Evolutionary conservation across 176 grass and related monocot species (phyloP).

Genomic region (Miscanthus lutarioriparius): DNA sequence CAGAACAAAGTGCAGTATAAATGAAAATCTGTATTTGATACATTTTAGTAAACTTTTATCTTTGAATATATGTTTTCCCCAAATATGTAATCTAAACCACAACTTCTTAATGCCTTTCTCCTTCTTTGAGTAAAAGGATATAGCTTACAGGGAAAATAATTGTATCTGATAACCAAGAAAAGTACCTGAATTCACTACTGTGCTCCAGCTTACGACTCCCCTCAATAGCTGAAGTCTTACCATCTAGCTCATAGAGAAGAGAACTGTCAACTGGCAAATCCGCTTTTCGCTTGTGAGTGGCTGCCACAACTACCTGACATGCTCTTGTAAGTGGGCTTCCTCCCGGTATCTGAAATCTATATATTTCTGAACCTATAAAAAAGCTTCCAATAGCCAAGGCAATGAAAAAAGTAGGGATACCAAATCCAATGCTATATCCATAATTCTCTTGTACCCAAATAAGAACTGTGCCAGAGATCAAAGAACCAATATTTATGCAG

Average conservation of each 20-base stretch:
- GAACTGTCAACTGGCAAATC: conserved; percentile 59
- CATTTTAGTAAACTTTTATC: neutral
- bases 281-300: conserved; percentile 55
- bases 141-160: conserved; percentile 1
- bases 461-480: conserved; percentile 74
- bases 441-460: conserved; percentile 83
- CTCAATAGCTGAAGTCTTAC: conserved; percentile 57
- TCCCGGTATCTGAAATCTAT: conserved; percentile 77
- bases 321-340: conserved; percentile 85
- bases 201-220: conserved; percentile 72
- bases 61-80: neutral
- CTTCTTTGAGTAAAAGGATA: neutral
- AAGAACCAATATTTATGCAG: conserved; percentile 66
- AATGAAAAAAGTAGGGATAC: conserved; percentile 73
- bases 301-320: conserved; percentile 81
- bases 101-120: neutral
- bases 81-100: conserved; percentile 17
- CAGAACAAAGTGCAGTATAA: conserved; percentile 18
- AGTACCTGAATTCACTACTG: conserved; percentile 69
- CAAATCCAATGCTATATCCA: conserved; percentile 81
- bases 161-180: conserved; percentile 28
- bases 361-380: conserved; percentile 68
- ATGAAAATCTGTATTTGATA: conserved; percentile 20
- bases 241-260: conserved; percentile 70
- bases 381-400: conserved; percentile 68